phyloP scores from a whole-genome alignment of 139 green algal species.

The Picocystis salinarum region DNA sequence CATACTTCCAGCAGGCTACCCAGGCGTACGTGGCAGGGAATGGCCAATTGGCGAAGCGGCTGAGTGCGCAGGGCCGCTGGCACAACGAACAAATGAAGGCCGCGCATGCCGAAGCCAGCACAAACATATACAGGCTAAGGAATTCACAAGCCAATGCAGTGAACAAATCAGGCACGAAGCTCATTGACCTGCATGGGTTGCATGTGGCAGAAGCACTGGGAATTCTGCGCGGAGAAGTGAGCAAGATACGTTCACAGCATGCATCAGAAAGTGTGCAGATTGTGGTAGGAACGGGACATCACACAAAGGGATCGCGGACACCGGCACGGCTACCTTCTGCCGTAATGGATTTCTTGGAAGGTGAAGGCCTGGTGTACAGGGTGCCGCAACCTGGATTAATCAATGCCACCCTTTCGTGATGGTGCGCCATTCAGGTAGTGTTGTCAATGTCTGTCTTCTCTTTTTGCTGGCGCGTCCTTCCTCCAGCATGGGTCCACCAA shows the following conservation, averaged over 20 bases:
- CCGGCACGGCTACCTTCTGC: slow-evolving; percentile 20
- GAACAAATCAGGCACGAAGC: neutral
- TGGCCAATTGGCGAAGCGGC: slow-evolving; percentile 39
- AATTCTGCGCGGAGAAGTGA: no score
- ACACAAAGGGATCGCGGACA: slow-evolving; percentile 30
- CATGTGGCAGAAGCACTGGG: slow-evolving; percentile 40
- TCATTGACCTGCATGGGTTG: slow-evolving; percentile 54
- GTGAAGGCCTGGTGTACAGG: no score
- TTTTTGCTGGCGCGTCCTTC: no score
- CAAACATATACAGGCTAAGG: slow-evolving; percentile 22
- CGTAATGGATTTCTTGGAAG: slow-evolving; percentile 20
- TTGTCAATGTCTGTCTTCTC: no score
- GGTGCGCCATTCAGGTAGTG: no score
- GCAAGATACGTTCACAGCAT: no score
- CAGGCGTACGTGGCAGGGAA: slow-evolving; percentile 45
- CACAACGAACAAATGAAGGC: slow-evolving; percentile 36
- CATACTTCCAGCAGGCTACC: slow-evolving; percentile 51
- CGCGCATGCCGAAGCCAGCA: slow-evolving; percentile 28
- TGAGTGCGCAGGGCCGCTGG: slow-evolving; percentile 32
- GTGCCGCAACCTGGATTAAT: no score
- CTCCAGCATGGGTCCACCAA: no score
- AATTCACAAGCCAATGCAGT: slow-evolving; percentile 17
- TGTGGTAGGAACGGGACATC: slow-evolving; percentile 39
- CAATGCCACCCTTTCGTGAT: no score
- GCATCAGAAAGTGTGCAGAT: slow-evolving; percentile 9